Percentiles rank a stretch among this genome's conserved stretches.
Evolutionary conservation across 139 green algal species (phyloP).

Genomic region (Diplosphaera chodatii): DNA sequence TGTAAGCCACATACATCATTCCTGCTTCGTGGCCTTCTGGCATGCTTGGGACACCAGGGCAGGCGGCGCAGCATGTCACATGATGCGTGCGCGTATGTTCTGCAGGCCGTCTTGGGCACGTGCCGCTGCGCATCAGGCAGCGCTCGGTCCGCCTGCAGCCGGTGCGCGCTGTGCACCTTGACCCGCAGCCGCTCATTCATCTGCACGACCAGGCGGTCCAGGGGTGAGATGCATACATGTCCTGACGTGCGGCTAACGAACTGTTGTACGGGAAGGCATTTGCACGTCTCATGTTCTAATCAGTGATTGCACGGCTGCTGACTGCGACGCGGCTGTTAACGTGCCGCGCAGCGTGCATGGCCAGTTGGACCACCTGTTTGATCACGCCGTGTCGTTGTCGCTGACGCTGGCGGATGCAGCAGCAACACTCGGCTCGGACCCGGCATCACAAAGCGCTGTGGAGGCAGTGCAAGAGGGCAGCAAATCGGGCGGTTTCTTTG

Average conservation of each 20-base stretch:
- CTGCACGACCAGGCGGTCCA: background rate
- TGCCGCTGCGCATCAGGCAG: background rate
- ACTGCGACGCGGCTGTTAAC: too few relatives aligned
- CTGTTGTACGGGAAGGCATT: too few relatives aligned
- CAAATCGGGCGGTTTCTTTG: slow-evolving; percentile 49
- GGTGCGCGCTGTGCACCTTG: background rate
- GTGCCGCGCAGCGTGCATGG: slow-evolving; percentile 22
- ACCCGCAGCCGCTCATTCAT: background rate
- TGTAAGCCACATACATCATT: background rate
- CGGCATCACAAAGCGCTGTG: slow-evolving; percentile 5
- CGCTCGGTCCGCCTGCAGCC: background rate
- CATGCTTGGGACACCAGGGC: background rate
- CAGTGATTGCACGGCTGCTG: too few relatives aligned
- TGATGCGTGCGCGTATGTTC: background rate
- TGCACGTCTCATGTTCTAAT: too few relatives aligned
- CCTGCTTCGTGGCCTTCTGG: background rate
- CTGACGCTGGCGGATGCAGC: slow-evolving; percentile 37
- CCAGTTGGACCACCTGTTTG: slow-evolving; percentile 26
- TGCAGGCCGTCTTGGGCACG: background rate
- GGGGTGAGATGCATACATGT: background rate
- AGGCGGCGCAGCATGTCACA: too few relatives aligned
- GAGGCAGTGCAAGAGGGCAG: slow-evolving; percentile 11
- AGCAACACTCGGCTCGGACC: slow-evolving; percentile 3
- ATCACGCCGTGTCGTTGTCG: slow-evolving; percentile 20
- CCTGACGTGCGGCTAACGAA: too few relatives aligned